Evolutionary conservation across 2,329 filamentous ascomycete genomes (phyloP), one percentile per base, ranked within the genome.

Genomic region (Ophiocordyceps sinensis): DNA sequence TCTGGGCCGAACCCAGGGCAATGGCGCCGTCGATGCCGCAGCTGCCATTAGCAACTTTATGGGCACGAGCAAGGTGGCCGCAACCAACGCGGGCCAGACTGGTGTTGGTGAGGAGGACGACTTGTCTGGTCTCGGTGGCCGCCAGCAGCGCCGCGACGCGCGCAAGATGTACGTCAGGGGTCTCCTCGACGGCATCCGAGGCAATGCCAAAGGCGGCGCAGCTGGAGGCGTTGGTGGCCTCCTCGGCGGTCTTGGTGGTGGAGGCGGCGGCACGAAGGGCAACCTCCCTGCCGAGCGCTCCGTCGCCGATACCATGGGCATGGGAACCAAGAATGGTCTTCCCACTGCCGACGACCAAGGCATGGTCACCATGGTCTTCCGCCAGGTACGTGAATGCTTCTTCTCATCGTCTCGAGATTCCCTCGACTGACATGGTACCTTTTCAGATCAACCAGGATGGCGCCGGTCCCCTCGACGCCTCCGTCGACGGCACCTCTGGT

Each of bases 381-480:
- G 78, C 57, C 58, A 61, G 54, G 58, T 56, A 45, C 34, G 50
- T 43, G 15, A 6, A 8, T 12, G n/a, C 23, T 28, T 28, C 10
- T 29, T 39, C 17, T 11, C 12, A 8, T 17, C 19, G 13, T 28
- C 23, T 6, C 19, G 5, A 37, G 5, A 15, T 26, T 5, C 6
- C 9, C 2, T 3, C 5, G n/a, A 37, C 36, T 37, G 28, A 37
- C 36, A 37, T 3, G 12, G 6, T 3, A 23, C 39, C 21, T n/a
- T 14, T 17, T 12, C 74, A 82, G 63, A 73, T 82, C 63, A 82
- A 82, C 68, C 77, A 82, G 58, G 78, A 82, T 50, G 78, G 78
- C 19, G 79, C 77, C 0, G 79, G 78, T 2, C 77, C 77, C 2
- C 61, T 82, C 38, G 70, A 64, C 28, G 77, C 77, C 9, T 63